Evolutionary conservation across 768 basidiomycete genomes (phyloP).

Genomic region (Myochromella boudieri): DNA sequence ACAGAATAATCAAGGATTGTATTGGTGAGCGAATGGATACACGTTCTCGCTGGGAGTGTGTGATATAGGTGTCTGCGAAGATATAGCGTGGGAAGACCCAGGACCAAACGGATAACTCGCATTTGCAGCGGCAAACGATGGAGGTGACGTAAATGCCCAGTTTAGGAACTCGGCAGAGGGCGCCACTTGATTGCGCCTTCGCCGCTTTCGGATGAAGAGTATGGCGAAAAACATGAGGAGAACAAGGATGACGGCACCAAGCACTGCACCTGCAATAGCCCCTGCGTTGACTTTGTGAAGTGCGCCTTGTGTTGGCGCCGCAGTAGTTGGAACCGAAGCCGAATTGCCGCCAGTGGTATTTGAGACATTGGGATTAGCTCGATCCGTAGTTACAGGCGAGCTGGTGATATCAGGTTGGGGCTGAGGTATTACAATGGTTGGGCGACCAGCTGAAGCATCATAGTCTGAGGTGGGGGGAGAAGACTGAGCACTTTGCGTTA

Average conservation of each 20-base stretch:
- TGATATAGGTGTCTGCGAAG: neutral
- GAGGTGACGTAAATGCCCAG: slow-evolving; percentile 8
- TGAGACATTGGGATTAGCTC: neutral
- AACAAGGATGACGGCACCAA: slow-evolving; percentile 47
- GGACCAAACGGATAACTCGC: slow-evolving; percentile 1
- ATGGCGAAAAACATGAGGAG: slow-evolving; percentile 30
- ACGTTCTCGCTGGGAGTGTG: neutral
- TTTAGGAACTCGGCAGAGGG: slow-evolving; percentile 61
- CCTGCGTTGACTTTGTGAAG: slow-evolving; percentile 31
- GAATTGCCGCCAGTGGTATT: neutral
- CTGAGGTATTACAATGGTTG: neutral
- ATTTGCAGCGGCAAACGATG: neutral
- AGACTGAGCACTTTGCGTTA: neutral
- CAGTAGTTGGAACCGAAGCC: neutral
- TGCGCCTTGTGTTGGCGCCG: slow-evolving; percentile 9
- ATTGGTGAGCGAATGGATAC: neutral
- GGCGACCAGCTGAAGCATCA: neutral
- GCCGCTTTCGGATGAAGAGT: slow-evolving; percentile 41
- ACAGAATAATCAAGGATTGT: neutral
- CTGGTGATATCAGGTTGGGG: neutral
- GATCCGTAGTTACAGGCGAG: neutral
- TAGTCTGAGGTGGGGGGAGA: neutral
- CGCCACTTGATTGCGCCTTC: slow-evolving; percentile 39
- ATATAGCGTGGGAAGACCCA: slow-evolving; percentile 1
- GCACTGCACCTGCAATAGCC: slow-evolving; percentile 51